phyloP scores from a whole-genome alignment of 2,329 filamentous ascomycete genomes.

The Neopestalotiopsis sp. region DNA sequence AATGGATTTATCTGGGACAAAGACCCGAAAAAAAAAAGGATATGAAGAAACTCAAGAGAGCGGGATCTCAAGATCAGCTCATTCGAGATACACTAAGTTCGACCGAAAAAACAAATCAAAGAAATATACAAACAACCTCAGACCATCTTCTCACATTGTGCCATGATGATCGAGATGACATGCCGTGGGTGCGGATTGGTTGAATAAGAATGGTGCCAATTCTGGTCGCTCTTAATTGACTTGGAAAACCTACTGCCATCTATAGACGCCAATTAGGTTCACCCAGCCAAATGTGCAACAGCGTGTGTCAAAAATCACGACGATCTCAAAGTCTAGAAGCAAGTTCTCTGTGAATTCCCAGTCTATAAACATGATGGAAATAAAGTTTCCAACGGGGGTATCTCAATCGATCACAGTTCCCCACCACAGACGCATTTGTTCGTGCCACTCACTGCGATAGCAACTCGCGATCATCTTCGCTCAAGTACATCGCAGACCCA shows the following conservation, averaged over 20 bases:
- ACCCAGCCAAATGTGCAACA: too few species aligned
- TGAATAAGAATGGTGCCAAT: too few species aligned
- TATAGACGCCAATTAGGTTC: too few species aligned
- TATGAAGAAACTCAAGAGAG: not conserved
- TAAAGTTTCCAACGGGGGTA: too few species aligned
- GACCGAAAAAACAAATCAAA: constrained; percentile 32
- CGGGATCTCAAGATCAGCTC: constrained; percentile 1
- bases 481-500: not conserved
- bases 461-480: not conserved
- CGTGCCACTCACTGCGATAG: not conserved
- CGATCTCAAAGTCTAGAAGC: too few species aligned
- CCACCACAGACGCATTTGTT: not conserved
- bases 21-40: not conserved
- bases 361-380: too few species aligned
- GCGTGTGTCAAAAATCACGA: too few species aligned
- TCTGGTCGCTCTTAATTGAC: too few species aligned
- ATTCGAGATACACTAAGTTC: not conserved
- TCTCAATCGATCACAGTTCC: too few species aligned
- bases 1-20: not conserved
- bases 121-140: constrained; percentile 39
- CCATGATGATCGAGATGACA: not conserved
- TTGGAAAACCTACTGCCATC: too few species aligned
- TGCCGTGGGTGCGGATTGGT: not conserved
- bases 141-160: constrained; percentile 4
- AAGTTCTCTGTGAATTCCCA: too few species aligned